These are phyloP conservation scores for Lignosus rhinocerotis DNA, from an alignment of 1,284 basidiomycete species.

Conservation along the genomic window DNA sequence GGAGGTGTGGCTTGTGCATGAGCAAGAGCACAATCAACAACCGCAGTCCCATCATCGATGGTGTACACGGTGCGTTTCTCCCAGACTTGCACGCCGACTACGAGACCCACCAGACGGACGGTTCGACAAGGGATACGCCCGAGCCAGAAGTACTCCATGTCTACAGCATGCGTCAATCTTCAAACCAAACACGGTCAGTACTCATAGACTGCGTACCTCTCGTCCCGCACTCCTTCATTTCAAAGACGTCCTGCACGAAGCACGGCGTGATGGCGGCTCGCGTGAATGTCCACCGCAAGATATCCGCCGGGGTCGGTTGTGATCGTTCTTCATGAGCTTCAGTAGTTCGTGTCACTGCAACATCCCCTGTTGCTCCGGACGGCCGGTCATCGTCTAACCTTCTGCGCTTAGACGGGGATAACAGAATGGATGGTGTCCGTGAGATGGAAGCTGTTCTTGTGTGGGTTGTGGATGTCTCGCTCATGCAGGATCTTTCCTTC, in stretches of 20 bases:
- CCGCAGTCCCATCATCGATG: slow-evolving; percentile 76
- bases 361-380: not conserved
- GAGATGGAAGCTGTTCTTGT: slow-evolving; percentile 5
- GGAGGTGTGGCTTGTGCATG: slow-evolving; percentile 27
- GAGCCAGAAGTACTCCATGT: slow-evolving; percentile 65
- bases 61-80: slow-evolving; percentile 59
- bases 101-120: slow-evolving; percentile 57
- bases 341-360: not conserved
- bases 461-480: slow-evolving; percentile 11
- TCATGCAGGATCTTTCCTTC: slow-evolving; percentile 6
- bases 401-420: slow-evolving; percentile 18
- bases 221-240: slow-evolving; percentile 46
- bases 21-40: slow-evolving; percentile 61
- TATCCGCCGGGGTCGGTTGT: slow-evolving; percentile 14
- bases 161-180: slow-evolving; percentile 9
- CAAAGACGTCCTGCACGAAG: slow-evolving; percentile 58
- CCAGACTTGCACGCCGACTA: slow-evolving; percentile 61
- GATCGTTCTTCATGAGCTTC: not conserved
- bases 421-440: slow-evolving; percentile 13
- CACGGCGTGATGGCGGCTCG: slow-evolving; percentile 61
- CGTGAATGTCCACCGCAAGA: slow-evolving; percentile 64
- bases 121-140: slow-evolving; percentile 69
- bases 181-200: not conserved
- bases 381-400: not conserved
- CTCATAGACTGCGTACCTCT: slow-evolving; percentile 35